These are phyloP conservation scores for Nothopassalora personata DNA, from an alignment of 2,329 filamentous ascomycete genomes.

Conservation along the genomic window DNA sequence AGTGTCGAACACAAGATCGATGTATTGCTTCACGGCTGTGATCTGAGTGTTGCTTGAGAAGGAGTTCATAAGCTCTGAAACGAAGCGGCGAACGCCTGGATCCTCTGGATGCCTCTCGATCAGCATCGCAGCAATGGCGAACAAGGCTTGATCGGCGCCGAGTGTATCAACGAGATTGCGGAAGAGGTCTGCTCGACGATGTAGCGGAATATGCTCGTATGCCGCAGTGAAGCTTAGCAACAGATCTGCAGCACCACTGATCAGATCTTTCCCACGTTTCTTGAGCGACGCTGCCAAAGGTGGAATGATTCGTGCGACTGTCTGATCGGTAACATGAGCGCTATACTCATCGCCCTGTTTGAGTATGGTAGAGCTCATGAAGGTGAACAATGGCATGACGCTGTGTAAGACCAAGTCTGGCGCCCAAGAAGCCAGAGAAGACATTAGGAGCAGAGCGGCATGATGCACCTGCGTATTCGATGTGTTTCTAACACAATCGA, in stretches of 20 bases:
- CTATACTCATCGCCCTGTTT: conserved; percentile 96
- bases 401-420: conserved; percentile 91
- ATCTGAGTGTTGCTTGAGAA: conserved; percentile 74
- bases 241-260: conserved; percentile 79
- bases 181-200: conserved; percentile 78
- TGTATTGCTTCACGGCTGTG: conserved; percentile 63
- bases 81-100: conserved; percentile 67
- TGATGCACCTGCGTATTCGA: conserved; percentile 92
- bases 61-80: conserved; percentile 64
- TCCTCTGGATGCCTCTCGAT: conserved; percentile 82
- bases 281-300: conserved; percentile 81
- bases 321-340: conserved; percentile 88
- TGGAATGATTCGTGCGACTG: conserved; percentile 88
- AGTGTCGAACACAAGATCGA: conserved; percentile 69
- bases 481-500: conserved; percentile 89
- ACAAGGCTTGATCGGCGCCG: conserved; percentile 79
- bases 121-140: conserved; percentile 80
- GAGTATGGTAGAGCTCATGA: conserved; percentile 88
- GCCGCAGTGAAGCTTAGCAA: conserved; percentile 94
- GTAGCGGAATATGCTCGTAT: conserved; percentile 89
- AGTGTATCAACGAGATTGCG: conserved; percentile 78
- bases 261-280: conserved; percentile 68
- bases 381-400: conserved; percentile 98
- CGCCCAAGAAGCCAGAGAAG: conserved; percentile 76
- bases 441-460: conserved; percentile 79